Conservation (phyloP, 2,329 filamentous ascomycete genomes). For the Paraphoma chrysanthemicola region DNA sequence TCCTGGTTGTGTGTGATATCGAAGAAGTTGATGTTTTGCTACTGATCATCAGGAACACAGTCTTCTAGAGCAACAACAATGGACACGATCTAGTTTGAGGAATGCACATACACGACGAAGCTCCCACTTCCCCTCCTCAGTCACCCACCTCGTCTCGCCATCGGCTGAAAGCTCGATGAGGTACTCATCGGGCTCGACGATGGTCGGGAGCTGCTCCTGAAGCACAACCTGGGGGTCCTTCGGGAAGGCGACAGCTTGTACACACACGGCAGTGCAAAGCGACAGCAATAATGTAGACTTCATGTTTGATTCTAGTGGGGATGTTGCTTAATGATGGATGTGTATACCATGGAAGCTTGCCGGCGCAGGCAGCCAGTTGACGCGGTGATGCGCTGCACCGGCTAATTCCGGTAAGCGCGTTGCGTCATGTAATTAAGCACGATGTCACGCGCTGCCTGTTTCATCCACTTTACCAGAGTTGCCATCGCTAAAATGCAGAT, state of each 20-base stretch:
- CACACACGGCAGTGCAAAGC: conserved; percentile 39
- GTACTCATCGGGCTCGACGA: conserved; percentile 44
- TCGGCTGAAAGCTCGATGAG: conserved; percentile 84
- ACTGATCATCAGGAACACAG: conserved; percentile 25
- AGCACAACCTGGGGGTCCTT: conserved; percentile 37
- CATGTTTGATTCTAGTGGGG: conserved; percentile 24
- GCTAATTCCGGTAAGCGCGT: conserved; percentile 8
- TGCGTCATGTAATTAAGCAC: conserved; percentile 9
- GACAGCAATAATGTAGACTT: conserved; percentile 43
- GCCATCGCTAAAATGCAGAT: no score
- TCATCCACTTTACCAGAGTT: no score
- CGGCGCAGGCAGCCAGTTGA: conserved; percentile 16
- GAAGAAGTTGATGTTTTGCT: conserved; percentile 90
- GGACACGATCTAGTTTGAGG: no score
- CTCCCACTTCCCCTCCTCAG: conserved; percentile 94
- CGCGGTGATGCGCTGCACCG: conserved; percentile 24
- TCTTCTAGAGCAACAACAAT: background rate
- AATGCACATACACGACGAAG: conserved; percentile 72
- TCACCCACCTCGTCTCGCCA: conserved; percentile 81
- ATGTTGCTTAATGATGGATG: no score
- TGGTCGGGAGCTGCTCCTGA: conserved; percentile 34
- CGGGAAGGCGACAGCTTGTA: conserved; percentile 33
- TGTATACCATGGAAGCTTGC: no score
- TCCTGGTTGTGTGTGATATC: conserved; percentile 83
- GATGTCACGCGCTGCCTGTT: conserved; percentile 7